Conservation (phyloP, 768 basidiomycete species). For the Tricholomella constricta region DNA sequence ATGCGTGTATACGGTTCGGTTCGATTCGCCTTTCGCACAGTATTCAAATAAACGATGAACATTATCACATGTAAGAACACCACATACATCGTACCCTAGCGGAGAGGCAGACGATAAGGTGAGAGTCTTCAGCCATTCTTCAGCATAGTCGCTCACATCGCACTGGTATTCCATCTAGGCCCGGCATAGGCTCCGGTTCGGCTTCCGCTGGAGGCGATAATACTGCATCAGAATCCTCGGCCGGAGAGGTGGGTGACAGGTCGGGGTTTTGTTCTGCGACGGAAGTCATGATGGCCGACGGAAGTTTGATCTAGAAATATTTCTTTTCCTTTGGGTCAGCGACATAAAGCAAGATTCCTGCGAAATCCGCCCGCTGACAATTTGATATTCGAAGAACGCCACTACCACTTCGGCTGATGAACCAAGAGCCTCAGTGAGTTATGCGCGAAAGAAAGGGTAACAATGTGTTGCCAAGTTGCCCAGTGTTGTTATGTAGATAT, state of each 20-base stretch:
- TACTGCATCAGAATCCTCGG: conserved; percentile 65
- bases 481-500: neutral
- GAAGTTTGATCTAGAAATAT: conserved; percentile 20
- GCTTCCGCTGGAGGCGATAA: conserved; percentile 49
- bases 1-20: conserved; percentile 84
- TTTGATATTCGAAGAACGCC: conserved; percentile 3
- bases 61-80: conserved; percentile 18
- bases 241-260: conserved; percentile 47
- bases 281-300: conserved; percentile 28
- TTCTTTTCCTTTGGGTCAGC: conserved; percentile 9
- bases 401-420: conserved; percentile 10
- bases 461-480: neutral
- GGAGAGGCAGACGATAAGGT: conserved; percentile 17
- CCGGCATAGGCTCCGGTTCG: conserved; percentile 70
- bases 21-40: conserved; percentile 66
- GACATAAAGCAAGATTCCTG: conserved; percentile 8
- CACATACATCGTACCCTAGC: conserved; percentile 86
- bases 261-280: conserved; percentile 36
- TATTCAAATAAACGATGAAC: conserved; percentile 22
- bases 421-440: neutral
- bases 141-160: conserved; percentile 63
- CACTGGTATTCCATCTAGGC: conserved; percentile 73
- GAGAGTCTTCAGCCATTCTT: conserved; percentile 4
- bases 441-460: neutral
- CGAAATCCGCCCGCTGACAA: conserved; percentile 18